phyloP scores from a whole-genome alignment of 2,329 filamentous ascomycete genomes.

The Diaporthe eres region DNA sequence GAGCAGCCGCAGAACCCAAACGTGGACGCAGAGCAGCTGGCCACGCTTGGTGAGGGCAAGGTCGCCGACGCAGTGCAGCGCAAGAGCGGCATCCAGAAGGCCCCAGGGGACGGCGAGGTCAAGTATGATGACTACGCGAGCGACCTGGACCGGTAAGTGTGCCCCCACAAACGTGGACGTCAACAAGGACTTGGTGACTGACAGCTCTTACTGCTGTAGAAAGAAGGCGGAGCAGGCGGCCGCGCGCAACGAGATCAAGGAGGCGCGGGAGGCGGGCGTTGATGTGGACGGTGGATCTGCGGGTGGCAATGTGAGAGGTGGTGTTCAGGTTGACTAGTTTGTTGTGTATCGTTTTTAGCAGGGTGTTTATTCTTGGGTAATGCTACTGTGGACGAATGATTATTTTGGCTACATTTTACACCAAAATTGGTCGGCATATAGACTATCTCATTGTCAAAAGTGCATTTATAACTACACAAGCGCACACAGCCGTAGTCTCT shows the following conservation, averaged over 20 bases:
- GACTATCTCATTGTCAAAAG: neutral
- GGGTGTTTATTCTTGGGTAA: neutral
- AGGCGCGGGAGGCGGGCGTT: constrained; percentile 40
- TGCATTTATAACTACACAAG: neutral
- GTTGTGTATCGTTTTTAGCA: no score
- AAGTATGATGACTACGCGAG: constrained; percentile 42
- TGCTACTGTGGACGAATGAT: neutral
- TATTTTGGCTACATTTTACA: neutral
- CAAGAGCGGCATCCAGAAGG: constrained; percentile 46
- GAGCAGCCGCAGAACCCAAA: constrained; percentile 43
- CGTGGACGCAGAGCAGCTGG: constrained; percentile 47
- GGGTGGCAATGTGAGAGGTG: constrained; percentile 18
- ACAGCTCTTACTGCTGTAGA: constrained; percentile 29
- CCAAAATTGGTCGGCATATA: neutral
- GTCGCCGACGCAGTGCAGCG: constrained; percentile 46
- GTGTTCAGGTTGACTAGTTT: constrained; percentile 10
- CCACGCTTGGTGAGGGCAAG: constrained; percentile 46
- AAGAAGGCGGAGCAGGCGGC: constrained; percentile 46
- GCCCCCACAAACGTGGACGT: neutral
- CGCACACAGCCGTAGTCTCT: no score
- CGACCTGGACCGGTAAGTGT: constrained; percentile 44
- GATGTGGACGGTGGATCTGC: constrained; percentile 44
- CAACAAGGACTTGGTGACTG: neutral
- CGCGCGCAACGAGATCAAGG: constrained; percentile 44
- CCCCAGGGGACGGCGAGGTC: constrained; percentile 42